These are phyloP conservation scores for Climacium dendroides DNA, from an alignment of 225 moss, liverwort and hornwort species.

Conservation along the genomic window DNA sequence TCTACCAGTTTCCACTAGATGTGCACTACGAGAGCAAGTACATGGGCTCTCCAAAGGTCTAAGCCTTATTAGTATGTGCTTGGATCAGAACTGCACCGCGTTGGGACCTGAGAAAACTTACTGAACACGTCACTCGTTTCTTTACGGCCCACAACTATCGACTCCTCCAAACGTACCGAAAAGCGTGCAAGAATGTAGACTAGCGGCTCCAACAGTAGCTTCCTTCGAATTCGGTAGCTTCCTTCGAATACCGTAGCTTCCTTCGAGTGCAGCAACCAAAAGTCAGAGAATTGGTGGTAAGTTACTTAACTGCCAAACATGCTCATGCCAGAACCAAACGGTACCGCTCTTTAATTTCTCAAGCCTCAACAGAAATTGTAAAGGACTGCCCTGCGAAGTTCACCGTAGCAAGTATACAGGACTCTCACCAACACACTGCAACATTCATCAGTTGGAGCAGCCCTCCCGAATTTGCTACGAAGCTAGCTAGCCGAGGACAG, in stretches of 20 bases:
- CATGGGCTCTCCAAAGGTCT: not conserved
- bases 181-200: not conserved
- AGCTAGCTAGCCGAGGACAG: not conserved
- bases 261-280: not conserved
- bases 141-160: not conserved
- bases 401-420: not conserved
- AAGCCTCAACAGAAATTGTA: not conserved
- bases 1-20: not conserved
- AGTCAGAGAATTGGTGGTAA: not conserved
- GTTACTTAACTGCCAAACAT: not conserved
- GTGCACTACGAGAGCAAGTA: not conserved
- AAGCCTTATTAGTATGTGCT: not conserved
- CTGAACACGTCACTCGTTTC: not conserved
- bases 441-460: not conserved
- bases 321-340: too few species aligned
- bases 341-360: not conserved
- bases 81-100: not conserved
- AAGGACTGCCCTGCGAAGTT: not conserved
- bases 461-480: not conserved
- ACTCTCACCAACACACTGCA: not conserved
- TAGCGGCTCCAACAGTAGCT: not conserved
- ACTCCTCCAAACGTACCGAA: not conserved
- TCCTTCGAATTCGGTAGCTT: not conserved
- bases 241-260: not conserved
- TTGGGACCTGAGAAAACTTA: not conserved